These are phyloP conservation scores for Mitragyna speciosa DNA, from an alignment of 257 asterid genomes.

Conservation along the genomic window DNA sequence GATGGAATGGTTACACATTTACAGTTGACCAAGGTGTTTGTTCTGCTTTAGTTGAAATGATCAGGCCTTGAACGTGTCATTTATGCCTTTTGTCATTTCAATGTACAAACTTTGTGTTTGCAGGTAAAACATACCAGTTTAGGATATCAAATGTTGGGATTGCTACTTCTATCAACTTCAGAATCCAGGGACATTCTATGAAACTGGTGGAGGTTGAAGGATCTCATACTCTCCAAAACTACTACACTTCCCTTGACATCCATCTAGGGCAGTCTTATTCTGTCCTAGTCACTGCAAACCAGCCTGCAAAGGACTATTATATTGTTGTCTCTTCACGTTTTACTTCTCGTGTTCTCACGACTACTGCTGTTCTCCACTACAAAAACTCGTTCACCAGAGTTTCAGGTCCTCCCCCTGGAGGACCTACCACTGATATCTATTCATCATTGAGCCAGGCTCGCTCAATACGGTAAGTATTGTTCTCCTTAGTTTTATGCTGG, in stretches of 20 bases:
- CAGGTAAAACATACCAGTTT: constrained; percentile 90
- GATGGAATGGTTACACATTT: constrained; percentile 88
- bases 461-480: constrained; percentile 66
- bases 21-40: constrained; percentile 67
- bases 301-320: constrained; percentile 79
- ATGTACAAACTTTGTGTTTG: constrained; percentile 1
- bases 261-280: constrained; percentile 91
- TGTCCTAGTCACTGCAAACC: constrained; percentile 81
- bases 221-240: constrained; percentile 83
- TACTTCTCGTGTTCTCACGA: constrained; percentile 68
- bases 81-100: neutral
- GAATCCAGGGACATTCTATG: constrained; percentile 88
- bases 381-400: constrained; percentile 66
- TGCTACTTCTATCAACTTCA: constrained; percentile 71
- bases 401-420: constrained; percentile 73
- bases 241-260: constrained; percentile 68
- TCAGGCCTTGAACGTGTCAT: neutral
- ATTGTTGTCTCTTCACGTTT: constrained; percentile 78
- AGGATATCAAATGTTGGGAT: constrained; percentile 88
- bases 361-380: constrained; percentile 84
- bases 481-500: neutral
- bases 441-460: constrained; percentile 88
- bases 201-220: constrained; percentile 95
- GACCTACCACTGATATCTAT: constrained; percentile 69
- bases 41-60: neutral